Conservation (phyloP, 768 basidiomycete species). For the Russula ochroleuca region DNA sequence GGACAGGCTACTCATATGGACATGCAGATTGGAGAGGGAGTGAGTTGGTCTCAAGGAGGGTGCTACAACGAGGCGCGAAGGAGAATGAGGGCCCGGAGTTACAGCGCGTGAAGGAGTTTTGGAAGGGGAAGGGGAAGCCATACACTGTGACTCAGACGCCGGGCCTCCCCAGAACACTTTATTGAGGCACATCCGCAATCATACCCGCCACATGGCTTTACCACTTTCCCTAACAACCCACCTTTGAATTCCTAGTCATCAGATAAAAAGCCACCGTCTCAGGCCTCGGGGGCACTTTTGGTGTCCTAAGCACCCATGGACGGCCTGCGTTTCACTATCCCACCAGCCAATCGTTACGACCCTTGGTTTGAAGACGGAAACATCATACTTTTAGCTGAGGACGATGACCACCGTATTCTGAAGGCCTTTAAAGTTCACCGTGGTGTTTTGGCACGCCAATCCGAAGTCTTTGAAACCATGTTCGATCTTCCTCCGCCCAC, state of each 20-base stretch:
- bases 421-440: constrained; percentile 54
- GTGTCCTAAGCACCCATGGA: neutral
- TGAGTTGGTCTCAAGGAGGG: constrained; percentile 49
- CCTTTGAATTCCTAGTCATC: neutral
- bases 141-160: neutral
- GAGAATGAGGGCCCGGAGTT: constrained; percentile 40
- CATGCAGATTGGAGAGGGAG: constrained; percentile 54
- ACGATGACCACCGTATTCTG: constrained; percentile 31
- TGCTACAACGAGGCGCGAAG: constrained; percentile 53
- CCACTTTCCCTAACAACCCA: neutral
- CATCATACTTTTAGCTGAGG: constrained; percentile 42
- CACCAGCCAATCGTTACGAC: constrained; percentile 34
- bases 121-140: constrained; percentile 27
- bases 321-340: constrained; percentile 11
- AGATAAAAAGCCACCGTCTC: neutral
- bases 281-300: neutral
- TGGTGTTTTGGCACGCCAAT: constrained; percentile 45
- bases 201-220: neutral
- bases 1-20: constrained; percentile 36
- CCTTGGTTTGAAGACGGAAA: constrained; percentile 64
- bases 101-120: constrained; percentile 37
- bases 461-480: constrained; percentile 54
- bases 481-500: constrained; percentile 45
- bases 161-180: too few species aligned
- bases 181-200: neutral